phyloP scores from a whole-genome alignment of 2,329 filamentous ascomycete species.

The Capronia americana region DNA sequence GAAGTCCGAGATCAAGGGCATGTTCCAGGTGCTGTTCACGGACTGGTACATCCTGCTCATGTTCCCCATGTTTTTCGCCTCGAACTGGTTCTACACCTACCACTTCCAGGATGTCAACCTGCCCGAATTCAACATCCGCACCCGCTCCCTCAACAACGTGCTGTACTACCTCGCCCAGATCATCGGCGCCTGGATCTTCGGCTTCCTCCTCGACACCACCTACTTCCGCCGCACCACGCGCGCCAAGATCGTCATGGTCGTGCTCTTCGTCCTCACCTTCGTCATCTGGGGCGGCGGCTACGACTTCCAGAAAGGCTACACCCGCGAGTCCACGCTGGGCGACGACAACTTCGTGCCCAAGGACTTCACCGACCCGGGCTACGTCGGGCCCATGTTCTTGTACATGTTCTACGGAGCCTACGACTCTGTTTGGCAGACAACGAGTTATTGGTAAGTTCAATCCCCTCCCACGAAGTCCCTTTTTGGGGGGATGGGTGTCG shows the following conservation, averaged over 20 bases:
- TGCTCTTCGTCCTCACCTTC: conserved; percentile 74
- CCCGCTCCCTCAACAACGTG: conserved; percentile 75
- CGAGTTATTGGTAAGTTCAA: conserved; percentile 75
- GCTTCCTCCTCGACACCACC: conserved; percentile 70
- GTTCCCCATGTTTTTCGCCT: conserved; percentile 82
- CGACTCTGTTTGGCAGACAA: conserved; percentile 89
- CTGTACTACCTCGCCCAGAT: conserved; percentile 85
- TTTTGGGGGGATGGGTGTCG: too few species aligned
- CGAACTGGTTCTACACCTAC: conserved; percentile 81
- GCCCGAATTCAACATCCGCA: conserved; percentile 74
- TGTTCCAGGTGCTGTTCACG: conserved; percentile 72
- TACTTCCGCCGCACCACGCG: conserved; percentile 67
- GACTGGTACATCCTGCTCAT: conserved; percentile 77
- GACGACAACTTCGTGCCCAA: conserved; percentile 41
- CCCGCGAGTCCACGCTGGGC: conserved; percentile 49
- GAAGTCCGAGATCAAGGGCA: conserved; percentile 77
- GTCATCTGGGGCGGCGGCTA: conserved; percentile 83
- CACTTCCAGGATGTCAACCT: conserved; percentile 78
- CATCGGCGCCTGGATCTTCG: conserved; percentile 74
- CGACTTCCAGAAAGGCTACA: conserved; percentile 72
- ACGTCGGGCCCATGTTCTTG: conserved; percentile 80
- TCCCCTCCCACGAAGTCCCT: too few species aligned
- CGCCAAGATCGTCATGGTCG: conserved; percentile 68
- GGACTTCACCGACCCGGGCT: conserved; percentile 73
- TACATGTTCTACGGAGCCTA: conserved; percentile 92